phyloP scores from a whole-genome alignment of 371 early-diverging fungal species.

The Basidiobolus heterosporus region DNA sequence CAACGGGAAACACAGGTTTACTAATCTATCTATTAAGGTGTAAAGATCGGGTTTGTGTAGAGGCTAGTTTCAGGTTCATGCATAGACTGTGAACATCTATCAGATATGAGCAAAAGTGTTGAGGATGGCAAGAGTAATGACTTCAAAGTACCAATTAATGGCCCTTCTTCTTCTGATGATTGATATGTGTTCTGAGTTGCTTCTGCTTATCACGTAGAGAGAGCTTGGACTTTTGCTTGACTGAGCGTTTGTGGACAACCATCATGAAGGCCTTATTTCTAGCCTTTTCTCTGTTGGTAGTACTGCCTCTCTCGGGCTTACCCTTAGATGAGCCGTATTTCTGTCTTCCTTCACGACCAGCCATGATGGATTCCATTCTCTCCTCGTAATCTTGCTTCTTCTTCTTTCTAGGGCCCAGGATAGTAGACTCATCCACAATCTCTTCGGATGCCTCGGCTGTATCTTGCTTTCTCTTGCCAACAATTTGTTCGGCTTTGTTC shows the following conservation, averaged over 20 bases:
- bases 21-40: no score
- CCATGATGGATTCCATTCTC: slow-evolving; percentile 66
- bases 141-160: no score
- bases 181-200: no score
- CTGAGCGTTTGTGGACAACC: slow-evolving; percentile 79
- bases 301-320: slow-evolving; percentile 55
- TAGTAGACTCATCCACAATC: slow-evolving; percentile 46
- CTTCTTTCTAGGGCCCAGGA: slow-evolving; percentile 70
- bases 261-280: slow-evolving; percentile 88
- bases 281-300: slow-evolving; percentile 81
- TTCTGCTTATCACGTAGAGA: slow-evolving; percentile 66
- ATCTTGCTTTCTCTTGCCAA: not conserved
- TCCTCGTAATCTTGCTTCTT: slow-evolving; percentile 82
- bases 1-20: no score
- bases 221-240: slow-evolving; percentile 65
- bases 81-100: no score
- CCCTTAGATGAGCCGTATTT: slow-evolving; percentile 74
- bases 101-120: no score
- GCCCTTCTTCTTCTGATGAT: no score
- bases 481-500: slow-evolving; percentile 28
- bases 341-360: slow-evolving; percentile 77
- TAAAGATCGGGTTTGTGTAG: no score
- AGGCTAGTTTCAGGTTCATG: no score
- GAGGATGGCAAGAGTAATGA: no score
- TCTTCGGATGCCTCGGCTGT: slow-evolving; percentile 17